Conservation (phyloP, 2,329 filamentous ascomycete genomes). For the Paracamarosporium sp. region DNA sequence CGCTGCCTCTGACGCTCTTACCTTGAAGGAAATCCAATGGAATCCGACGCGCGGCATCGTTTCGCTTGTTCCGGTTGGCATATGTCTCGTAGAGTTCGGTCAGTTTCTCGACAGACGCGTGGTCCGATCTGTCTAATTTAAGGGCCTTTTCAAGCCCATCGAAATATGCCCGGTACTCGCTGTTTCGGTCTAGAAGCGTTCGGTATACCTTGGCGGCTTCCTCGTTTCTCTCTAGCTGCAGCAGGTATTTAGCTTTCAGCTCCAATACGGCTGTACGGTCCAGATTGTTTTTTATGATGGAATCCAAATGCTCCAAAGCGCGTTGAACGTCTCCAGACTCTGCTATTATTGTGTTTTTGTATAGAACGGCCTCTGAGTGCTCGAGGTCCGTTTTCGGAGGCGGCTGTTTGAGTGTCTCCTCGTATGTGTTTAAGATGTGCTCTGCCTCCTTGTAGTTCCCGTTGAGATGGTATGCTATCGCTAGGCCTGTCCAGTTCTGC, state of each 20-base stretch:
- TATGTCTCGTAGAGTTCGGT: slow-evolving; percentile 83
- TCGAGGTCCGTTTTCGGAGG: slow-evolving; percentile 83
- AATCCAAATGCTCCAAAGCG: slow-evolving; percentile 85
- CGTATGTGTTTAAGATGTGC: slow-evolving; percentile 87
- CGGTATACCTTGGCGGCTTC: slow-evolving; percentile 86
- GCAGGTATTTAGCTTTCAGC: slow-evolving; percentile 81
- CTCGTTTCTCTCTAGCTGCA: slow-evolving; percentile 75
- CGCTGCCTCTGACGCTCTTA: slow-evolving; percentile 33
- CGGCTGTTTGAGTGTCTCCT: slow-evolving; percentile 85
- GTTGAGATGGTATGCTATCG: slow-evolving; percentile 89
- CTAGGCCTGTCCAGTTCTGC: slow-evolving; percentile 97
- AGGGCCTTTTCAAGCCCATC: slow-evolving; percentile 75
- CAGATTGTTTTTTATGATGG: slow-evolving; percentile 76
- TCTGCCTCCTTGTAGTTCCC: slow-evolving; percentile 87
- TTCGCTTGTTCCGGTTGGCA: slow-evolving; percentile 79
- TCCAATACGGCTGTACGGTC: slow-evolving; percentile 89
- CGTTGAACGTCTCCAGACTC: slow-evolving; percentile 84
- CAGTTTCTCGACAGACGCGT: slow-evolving; percentile 71
- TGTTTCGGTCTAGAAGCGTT: slow-evolving; percentile 81
- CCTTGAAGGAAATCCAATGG: slow-evolving; percentile 88
- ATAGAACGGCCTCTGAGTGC: slow-evolving; percentile 91
- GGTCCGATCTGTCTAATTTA: slow-evolving; percentile 66
- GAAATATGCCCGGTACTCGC: slow-evolving; percentile 88
- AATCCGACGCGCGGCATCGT: slow-evolving; percentile 84
- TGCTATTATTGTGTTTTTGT: slow-evolving; percentile 94